phyloP scores from a whole-genome alignment of 1,139 yeast species.

The Pichia sp. region DNA sequence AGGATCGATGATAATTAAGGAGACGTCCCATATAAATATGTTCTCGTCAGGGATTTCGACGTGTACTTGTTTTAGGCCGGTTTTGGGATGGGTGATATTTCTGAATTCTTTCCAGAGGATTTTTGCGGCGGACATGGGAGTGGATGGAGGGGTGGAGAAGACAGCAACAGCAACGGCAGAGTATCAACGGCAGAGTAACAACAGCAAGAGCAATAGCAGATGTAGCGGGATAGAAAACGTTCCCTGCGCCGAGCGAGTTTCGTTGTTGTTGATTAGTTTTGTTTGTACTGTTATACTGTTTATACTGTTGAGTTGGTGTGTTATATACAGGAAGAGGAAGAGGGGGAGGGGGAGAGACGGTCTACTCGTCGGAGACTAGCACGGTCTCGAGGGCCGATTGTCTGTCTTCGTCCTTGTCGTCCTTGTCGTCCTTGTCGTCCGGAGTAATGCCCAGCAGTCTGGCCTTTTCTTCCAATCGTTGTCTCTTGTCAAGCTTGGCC shows the following conservation, averaged over 20 bases:
- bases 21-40: conserved; percentile 88
- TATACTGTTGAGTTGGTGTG: background rate
- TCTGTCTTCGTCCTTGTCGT: conserved; percentile 4
- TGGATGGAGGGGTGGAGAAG: background rate
- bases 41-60: conserved; percentile 87
- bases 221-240: too few relatives aligned
- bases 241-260: too few relatives aligned
- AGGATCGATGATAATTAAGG: conserved; percentile 85
- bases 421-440: conserved; percentile 12
- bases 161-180: background rate
- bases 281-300: too few relatives aligned
- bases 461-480: conserved; percentile 67
- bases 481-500: conserved; percentile 67
- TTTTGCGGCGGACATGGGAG: conserved; percentile 50
- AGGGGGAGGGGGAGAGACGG: background rate
- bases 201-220: too few relatives aligned
- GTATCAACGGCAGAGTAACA: too few relatives aligned
- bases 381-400: conserved; percentile 12
- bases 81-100: conserved; percentile 89
- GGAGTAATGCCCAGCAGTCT: conserved; percentile 56
- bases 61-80: conserved; percentile 82
- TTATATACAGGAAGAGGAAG: background rate
- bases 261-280: too few relatives aligned
- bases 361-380: conserved; percentile 10
- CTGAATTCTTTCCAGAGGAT: conserved; percentile 88